Evolutionary conservation across 176 grass and related monocot genomes (phyloP), one percentile per base, ranked within the genome.

Genomic region (Elaeis guineensis): DNA sequence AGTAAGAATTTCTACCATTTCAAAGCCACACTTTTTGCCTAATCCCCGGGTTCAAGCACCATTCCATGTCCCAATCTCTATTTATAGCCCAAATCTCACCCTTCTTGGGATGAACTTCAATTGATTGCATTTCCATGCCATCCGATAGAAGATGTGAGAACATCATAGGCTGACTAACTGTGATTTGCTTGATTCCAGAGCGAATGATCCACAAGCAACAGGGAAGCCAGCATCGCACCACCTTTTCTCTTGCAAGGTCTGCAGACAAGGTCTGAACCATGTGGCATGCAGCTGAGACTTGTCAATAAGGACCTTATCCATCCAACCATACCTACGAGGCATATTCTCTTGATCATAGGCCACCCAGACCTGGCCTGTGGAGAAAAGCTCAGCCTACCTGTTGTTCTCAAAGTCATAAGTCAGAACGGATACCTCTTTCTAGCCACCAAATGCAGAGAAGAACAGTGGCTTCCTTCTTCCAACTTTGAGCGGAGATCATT

Each of bases 1-100:
- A 26, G 63, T 75, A 70, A 77, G 68, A 67, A 93, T 72, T 80
- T 93, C 84, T 68, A 87, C 80, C 54, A 81, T 51, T 62, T 66
- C 73, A 77, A 81, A 81, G 30, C 58, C 18, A 5, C 74, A 84
- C 16, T 78, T 87, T 87, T 66, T 78, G 23, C 74, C 72, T 67
- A 55, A 71, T 78, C 49, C 28, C 74, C 51, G 75, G 69, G 66
- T 85, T 61, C 56, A 6, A 30, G 26, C 52, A 74, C 89, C 84
- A 94, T 28, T 60, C 82, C 44, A 84, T 69, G 57, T 76, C 30
- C 84, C 89, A 94, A 30, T 88, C 75, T 65, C 66, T 85, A 49
- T 94, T 85, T 48, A 88, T 79, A 50, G 80, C 80, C 77, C 84
- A 94, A 53, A 77, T 55, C 69, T 82, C 84, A 49, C 89, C 84